Base-by-base conservation (phyloP, 2,329 filamentous ascomycete species). In the Aureobasidium pullulans region DNA sequence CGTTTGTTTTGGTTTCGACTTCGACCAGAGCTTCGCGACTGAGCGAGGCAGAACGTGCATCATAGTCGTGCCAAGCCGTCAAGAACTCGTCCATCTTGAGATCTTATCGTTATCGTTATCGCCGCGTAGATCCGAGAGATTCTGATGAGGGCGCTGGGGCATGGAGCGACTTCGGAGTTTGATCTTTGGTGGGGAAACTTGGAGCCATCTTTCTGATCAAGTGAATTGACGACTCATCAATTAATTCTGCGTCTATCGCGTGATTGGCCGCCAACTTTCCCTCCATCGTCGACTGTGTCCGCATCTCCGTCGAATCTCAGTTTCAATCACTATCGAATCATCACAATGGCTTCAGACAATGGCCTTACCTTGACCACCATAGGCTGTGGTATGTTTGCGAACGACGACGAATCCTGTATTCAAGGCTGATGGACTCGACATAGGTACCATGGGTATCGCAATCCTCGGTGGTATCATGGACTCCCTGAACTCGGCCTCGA, bases 401-500 rank as follows among this genome's bases (percentile, higher is more conserved):
- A 36, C 47, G 23, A 4, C 11, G 29, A 23, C 29, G 31, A 34
- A n/a, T 37, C 15, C 19, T 11, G 19, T 11, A n/a, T 6, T 6
- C 7, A 19, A 40, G 2, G 19, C 39, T 43, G 6, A 56, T 16
- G 11, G 4, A 11, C 9, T n/a, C 3, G 9, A 10, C 52, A 56
- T 66, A 91, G 88, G 89, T 64, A 92, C 86, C 57, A 89, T 96
- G 84, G 90, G 90, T 61, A 89, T 89, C 62, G 89, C 89, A 60
- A 92, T 96, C 66, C 82, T 95, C 60, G 85, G 83, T 58, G 90
- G 90, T 64, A 87, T 96, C 69, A 82, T 95, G 66, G 79, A 83
- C 62, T 89, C 88, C 10, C 80, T 94, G 46, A 66, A 79, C 73
- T 64, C 75, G 77, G 71, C 74, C 49, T 58, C 56, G n/a, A 44